phyloP scores from a whole-genome alignment of 1,284 basidiomycete species.

The Xerocomus amazonicus region DNA sequence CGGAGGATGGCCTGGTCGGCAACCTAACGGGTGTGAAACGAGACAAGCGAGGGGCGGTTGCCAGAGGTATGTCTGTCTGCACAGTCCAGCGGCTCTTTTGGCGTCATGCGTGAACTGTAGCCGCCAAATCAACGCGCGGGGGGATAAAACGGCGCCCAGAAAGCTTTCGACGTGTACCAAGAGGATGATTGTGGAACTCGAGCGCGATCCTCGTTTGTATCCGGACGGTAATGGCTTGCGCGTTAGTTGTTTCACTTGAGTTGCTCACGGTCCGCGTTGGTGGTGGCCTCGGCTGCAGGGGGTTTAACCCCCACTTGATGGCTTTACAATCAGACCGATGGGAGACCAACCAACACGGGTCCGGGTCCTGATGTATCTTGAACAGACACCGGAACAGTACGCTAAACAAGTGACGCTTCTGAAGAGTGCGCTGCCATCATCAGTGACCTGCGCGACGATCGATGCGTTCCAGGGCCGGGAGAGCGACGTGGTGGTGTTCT shows the following conservation, averaged over 20 bases:
- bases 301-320: slow-evolving; percentile 66
- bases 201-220: slow-evolving; percentile 79
- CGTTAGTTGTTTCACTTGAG: neutral
- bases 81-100: neutral
- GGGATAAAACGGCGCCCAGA: slow-evolving; percentile 62
- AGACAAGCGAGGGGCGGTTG: slow-evolving; percentile 86
- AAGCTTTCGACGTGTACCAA: slow-evolving; percentile 90
- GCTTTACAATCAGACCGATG: slow-evolving; percentile 83
- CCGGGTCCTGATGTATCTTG: slow-evolving; percentile 78
- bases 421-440: slow-evolving; percentile 38
- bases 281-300: slow-evolving; percentile 68
- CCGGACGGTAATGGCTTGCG: slow-evolving; percentile 60
- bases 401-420: slow-evolving; percentile 50
- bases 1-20: no score
- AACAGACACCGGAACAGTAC: slow-evolving; percentile 83
- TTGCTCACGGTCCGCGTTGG: neutral
- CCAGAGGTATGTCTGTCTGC: slow-evolving; percentile 56
- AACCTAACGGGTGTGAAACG: no score
- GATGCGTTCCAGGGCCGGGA: slow-evolving; percentile 78
- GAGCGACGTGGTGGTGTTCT: slow-evolving; percentile 68
- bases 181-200: slow-evolving; percentile 82
- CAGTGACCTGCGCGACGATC: slow-evolving; percentile 54
- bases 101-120: slow-evolving; percentile 30
- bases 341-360: slow-evolving; percentile 78
- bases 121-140: slow-evolving; percentile 58